Evolutionary conservation across 257 asterid genomes (phyloP), one percentile per base, ranked within the genome.

Genomic region (Knoxia roxburghii): DNA sequence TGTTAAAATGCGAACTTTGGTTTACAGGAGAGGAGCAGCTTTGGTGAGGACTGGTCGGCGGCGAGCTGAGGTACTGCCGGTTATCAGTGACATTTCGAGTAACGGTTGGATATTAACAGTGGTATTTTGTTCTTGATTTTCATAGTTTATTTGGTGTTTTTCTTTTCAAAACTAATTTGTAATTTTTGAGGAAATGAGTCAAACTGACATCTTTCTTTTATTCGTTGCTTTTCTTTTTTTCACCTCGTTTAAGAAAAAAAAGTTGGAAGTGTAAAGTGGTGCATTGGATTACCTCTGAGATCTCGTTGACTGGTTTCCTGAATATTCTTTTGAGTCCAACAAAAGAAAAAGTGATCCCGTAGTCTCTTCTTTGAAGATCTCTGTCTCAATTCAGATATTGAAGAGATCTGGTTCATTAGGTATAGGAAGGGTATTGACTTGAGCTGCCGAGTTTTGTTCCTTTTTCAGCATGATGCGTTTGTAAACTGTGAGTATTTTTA

Each of bases 51-150:
- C 49, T 53, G 55, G 70, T 53, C 57, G 15, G 55, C 26, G 39
- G 49, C 29, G 65, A 54, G 70, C 59, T 41, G 29, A 71, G 69
- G 24, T 59, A 8, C 8, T 15, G 52, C 32, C 20, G 51, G n/a
- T n/a, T 64, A 53, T 61, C 65, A 23, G 72, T 68, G 49, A 54
- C 41, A 55, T 75, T 76, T 59, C 72, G 66, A 82, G 86, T 80
- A 74, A 71, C 69, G 72, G 1, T 37, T 51, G 62, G 45, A 40
- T 3, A 33, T 64, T 33, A 48, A 48, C 43, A 2, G 49, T 43
- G 40, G 35, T 6, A 23, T 61, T 57, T 20, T 29, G 58, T 37
- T 69, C 3, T 59, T 27, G 26, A 33, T 61, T 52, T 43, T 6
- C 6, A 1, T 51, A 4, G 41, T 46, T 45, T 57, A 24, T 29